A percentile compares a stretch with the other conserved stretches of the same genome.
phyloP scores from a whole-genome alignment of 2,329 filamentous ascomycete genomes.

The Xylariaceae sp. region DNA sequence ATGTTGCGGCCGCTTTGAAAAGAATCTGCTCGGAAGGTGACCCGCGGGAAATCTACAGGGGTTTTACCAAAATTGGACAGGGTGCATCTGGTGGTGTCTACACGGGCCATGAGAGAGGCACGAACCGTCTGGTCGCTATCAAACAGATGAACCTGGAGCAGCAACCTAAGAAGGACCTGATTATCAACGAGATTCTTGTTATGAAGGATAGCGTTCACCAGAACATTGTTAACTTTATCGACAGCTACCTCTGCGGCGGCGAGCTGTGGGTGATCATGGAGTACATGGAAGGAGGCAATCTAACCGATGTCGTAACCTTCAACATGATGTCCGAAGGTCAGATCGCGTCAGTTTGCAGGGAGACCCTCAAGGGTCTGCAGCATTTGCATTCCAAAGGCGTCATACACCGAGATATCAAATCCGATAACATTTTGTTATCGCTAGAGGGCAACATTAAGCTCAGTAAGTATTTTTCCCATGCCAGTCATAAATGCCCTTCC shows the following conservation, averaged over 20 bases:
- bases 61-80: slow-evolving; percentile 92
- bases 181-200: slow-evolving; percentile 97
- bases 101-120: slow-evolving; percentile 78
- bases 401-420: slow-evolving; percentile 98
- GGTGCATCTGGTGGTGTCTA: slow-evolving; percentile 95
- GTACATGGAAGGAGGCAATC: slow-evolving; percentile 96
- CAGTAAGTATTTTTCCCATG: slow-evolving; percentile 55
- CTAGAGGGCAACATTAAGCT: slow-evolving; percentile 96
- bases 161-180: slow-evolving; percentile 97
- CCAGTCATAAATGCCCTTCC: not conserved
- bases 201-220: slow-evolving; percentile 99
- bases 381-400: slow-evolving; percentile 97
- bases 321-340: slow-evolving; percentile 99
- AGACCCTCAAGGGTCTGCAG: slow-evolving; percentile 86
- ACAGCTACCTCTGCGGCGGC: slow-evolving; percentile 83
- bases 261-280: slow-evolving; percentile 99
- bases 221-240: slow-evolving; percentile 99
- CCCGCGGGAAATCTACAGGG: slow-evolving; percentile 79
- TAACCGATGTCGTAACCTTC: slow-evolving; percentile 97
- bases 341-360: slow-evolving; percentile 90
- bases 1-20: slow-evolving; percentile 77
- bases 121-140: slow-evolving; percentile 88
- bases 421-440: slow-evolving; percentile 92
- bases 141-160: slow-evolving; percentile 99
- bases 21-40: slow-evolving; percentile 88